A percentile compares a stretch with the other conserved stretches of the same genome.
Evolutionary conservation across 257 asterid species (phyloP).

Genomic region (Leonotis leonurus): DNA sequence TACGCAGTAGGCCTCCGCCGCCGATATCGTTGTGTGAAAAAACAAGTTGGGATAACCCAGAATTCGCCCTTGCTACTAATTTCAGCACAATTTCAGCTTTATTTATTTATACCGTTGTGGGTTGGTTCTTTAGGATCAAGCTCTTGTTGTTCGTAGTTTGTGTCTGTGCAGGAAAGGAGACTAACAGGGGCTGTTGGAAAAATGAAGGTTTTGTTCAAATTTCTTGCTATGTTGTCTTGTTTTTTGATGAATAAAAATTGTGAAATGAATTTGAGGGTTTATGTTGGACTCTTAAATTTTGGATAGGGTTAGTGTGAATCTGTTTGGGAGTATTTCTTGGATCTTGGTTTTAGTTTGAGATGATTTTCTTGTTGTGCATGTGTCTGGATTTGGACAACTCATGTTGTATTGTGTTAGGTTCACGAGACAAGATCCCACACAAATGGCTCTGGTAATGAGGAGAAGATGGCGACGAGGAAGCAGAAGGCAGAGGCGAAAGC

Average conservation of each 20-base stretch:
- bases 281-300: background rate
- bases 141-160: constrained; percentile 6
- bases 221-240: background rate
- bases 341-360: background rate
- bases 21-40: background rate
- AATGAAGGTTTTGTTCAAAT: constrained; percentile 29
- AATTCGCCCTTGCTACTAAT: background rate
- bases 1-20: too few species aligned
- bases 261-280: background rate
- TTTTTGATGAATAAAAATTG: background rate
- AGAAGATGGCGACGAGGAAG: constrained; percentile 54
- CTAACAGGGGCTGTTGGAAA: background rate
- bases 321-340: background rate
- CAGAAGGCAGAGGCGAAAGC: constrained; percentile 57
- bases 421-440: constrained; percentile 52
- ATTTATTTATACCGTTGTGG: background rate
- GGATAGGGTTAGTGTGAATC: background rate
- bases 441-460: constrained; percentile 44
- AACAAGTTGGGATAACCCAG: background rate
- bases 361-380: background rate
- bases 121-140: too few species aligned
- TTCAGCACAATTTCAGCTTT: background rate
- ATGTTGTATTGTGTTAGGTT: too few species aligned
- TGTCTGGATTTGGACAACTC: background rate
- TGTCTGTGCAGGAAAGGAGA: background rate